phyloP scores from a whole-genome alignment of 306 rosid species.

The Canavalia ensiformis region DNA sequence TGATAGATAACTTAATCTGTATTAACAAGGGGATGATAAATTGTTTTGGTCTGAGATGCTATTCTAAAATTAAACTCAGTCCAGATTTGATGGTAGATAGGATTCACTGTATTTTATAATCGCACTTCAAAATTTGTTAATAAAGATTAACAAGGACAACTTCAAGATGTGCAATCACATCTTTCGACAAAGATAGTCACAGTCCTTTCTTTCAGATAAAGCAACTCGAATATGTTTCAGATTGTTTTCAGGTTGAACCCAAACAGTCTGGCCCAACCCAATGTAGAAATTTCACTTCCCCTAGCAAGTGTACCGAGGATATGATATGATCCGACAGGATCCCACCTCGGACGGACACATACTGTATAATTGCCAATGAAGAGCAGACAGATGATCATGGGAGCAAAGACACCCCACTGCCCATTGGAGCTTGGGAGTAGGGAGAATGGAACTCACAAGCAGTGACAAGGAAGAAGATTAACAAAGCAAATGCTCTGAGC shows the following conservation, averaged over 20 bases:
- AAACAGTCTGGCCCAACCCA: background rate
- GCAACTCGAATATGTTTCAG: background rate
- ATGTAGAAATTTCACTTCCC: background rate
- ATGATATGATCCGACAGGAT: background rate
- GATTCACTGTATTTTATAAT: background rate
- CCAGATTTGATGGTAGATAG: background rate
- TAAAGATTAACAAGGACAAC: background rate
- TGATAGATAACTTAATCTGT: background rate
- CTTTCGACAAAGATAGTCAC: background rate
- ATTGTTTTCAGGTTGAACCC: background rate
- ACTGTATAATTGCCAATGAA: background rate
- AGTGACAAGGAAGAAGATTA: slow-evolving; percentile 1
- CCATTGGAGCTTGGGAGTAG: background rate
- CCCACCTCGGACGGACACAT: background rate
- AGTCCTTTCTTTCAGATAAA: background rate
- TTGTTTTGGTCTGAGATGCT: background rate
- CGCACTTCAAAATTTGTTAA: background rate
- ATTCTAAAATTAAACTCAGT: background rate
- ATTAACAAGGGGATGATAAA: slow-evolving; percentile 14
- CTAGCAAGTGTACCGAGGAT: background rate
- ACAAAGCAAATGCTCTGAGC: background rate
- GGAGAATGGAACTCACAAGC: background rate
- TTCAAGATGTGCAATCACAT: background rate
- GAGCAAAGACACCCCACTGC: background rate
- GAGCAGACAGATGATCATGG: background rate